A percentile compares a stretch with the other conserved stretches of the same genome.
Evolutionary conservation across 495 filamentous ascomycete genomes (phyloP).

Genomic region (Hypomontagnella submonticulosa): DNA sequence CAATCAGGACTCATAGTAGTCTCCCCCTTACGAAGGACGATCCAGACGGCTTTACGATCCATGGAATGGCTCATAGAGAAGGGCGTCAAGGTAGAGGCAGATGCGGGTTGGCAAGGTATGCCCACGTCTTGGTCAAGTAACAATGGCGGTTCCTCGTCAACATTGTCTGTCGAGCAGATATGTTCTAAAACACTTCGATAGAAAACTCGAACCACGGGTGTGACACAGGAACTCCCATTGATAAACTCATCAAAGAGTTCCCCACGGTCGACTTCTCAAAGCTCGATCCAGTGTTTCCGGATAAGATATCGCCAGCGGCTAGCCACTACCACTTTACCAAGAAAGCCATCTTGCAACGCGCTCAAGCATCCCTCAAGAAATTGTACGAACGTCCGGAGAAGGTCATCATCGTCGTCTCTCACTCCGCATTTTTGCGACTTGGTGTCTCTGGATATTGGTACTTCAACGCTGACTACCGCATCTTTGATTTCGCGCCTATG

Average conservation of each 20-base stretch:
- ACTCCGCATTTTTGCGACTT: conserved; percentile 66
- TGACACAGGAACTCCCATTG: conserved; percentile 63
- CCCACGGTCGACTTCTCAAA: conserved; percentile 63
- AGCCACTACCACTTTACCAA: conserved; percentile 59
- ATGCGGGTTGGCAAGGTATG: conserved; percentile 65
- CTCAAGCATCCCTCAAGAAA: conserved; percentile 57
- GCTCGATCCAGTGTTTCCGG: conserved; percentile 65
- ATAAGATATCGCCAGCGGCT: conserved; percentile 60
- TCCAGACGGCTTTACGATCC: conserved; percentile 64
- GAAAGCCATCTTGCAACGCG: conserved; percentile 60
- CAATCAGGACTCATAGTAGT: conserved; percentile 66
- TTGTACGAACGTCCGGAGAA: conserved; percentile 66
- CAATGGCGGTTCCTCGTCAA: neutral
- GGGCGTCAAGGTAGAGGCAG: conserved; percentile 62
- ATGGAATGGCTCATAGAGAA: conserved; percentile 64
- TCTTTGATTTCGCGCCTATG: conserved; percentile 65
- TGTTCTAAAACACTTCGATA: conserved; percentile 34
- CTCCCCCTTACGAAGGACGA: conserved; percentile 67
- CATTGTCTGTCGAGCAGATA: neutral
- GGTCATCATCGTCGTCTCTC: conserved; percentile 68
- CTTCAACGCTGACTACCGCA: conserved; percentile 69
- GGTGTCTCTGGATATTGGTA: conserved; percentile 60
- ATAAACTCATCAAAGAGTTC: conserved; percentile 57
- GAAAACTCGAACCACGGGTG: conserved; percentile 69
- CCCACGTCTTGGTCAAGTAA: neutral